Conservation (phyloP, 371 early-diverging fungal genomes). For the Actinomucor elegans region DNA sequence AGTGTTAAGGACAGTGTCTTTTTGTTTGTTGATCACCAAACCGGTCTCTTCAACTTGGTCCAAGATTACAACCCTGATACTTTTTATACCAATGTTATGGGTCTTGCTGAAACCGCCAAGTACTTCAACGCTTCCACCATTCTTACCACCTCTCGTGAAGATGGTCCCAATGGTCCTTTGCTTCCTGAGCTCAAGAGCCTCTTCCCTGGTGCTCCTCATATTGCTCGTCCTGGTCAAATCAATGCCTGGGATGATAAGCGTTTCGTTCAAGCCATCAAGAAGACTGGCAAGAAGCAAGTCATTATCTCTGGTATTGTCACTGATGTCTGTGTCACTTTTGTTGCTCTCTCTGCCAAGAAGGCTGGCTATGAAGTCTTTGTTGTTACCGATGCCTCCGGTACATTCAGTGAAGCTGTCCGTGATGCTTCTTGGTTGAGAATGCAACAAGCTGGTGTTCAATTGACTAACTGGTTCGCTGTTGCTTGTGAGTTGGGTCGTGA, state of each 20-base stretch:
- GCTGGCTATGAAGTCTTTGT: slow-evolving; percentile 29
- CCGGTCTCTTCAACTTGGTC: slow-evolving; percentile 22
- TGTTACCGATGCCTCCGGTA: slow-evolving; percentile 31
- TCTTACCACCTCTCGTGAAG: slow-evolving; percentile 28
- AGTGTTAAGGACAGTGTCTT: slow-evolving; percentile 19
- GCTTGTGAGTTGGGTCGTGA: slow-evolving; percentile 28
- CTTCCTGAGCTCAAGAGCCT: slow-evolving; percentile 21
- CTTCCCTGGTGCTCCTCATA: slow-evolving; percentile 25
- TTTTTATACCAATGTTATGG: slow-evolving; percentile 25
- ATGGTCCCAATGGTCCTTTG: slow-evolving; percentile 28
- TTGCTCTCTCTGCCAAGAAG: slow-evolving; percentile 27
- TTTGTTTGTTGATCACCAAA: slow-evolving; percentile 31
- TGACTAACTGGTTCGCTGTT: slow-evolving; percentile 24
- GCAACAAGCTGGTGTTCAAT: slow-evolving; percentile 23
- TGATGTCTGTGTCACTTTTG: slow-evolving; percentile 30
- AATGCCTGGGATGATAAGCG: slow-evolving; percentile 29
- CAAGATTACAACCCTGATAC: slow-evolving; percentile 20
- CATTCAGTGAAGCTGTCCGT: slow-evolving; percentile 16
- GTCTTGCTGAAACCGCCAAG: slow-evolving; percentile 28
- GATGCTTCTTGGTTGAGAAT: slow-evolving; percentile 33
- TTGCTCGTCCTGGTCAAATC: slow-evolving; percentile 32
- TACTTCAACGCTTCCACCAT: slow-evolving; percentile 20
- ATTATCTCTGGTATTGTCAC: slow-evolving; percentile 32
- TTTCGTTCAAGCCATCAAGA: slow-evolving; percentile 26
- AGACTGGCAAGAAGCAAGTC: slow-evolving; percentile 31